Conservation (phyloP, 2,329 filamentous ascomycete species). For the Lachnellula suecica region DNA sequence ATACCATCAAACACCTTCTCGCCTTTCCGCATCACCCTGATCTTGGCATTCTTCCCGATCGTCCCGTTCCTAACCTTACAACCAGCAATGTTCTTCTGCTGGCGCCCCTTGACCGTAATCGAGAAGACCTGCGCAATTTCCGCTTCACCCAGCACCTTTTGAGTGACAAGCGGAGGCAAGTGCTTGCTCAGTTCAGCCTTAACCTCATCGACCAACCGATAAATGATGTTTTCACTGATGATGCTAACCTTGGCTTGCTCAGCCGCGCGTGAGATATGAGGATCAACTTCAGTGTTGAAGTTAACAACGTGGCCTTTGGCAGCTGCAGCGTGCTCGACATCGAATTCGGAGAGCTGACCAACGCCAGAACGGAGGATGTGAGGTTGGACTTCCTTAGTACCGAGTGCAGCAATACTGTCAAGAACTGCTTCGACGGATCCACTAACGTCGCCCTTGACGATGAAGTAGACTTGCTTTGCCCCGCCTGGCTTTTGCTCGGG, state of each 20-base stretch:
- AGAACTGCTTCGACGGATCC: constrained; percentile 91
- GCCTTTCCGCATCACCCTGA: constrained; percentile 70
- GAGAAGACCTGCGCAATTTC: constrained; percentile 81
- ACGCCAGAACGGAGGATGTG: constrained; percentile 75
- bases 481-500: constrained; percentile 38
- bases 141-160: constrained; percentile 80
- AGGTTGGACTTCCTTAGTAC: constrained; percentile 80
- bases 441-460: constrained; percentile 89
- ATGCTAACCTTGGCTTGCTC: constrained; percentile 72
- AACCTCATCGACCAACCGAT: constrained; percentile 73
- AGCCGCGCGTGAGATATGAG: constrained; percentile 68
- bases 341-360: constrained; percentile 79
- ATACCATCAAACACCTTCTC: constrained; percentile 79
- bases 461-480: constrained; percentile 68
- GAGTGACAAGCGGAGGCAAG: constrained; percentile 64
- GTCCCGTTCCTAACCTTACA: constrained; percentile 83
- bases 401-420: constrained; percentile 73
- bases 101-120: constrained; percentile 73
- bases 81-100: constrained; percentile 76
- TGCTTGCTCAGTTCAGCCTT: constrained; percentile 66
- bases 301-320: constrained; percentile 77
- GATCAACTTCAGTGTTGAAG: constrained; percentile 76
- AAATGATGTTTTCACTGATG: constrained; percentile 84
- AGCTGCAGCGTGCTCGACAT: constrained; percentile 81
- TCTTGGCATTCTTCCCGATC: constrained; percentile 61